Evolutionary conservation across 1,139 yeast species (phyloP).

Genomic region (Hemisphaericaspora xylofermentans): DNA sequence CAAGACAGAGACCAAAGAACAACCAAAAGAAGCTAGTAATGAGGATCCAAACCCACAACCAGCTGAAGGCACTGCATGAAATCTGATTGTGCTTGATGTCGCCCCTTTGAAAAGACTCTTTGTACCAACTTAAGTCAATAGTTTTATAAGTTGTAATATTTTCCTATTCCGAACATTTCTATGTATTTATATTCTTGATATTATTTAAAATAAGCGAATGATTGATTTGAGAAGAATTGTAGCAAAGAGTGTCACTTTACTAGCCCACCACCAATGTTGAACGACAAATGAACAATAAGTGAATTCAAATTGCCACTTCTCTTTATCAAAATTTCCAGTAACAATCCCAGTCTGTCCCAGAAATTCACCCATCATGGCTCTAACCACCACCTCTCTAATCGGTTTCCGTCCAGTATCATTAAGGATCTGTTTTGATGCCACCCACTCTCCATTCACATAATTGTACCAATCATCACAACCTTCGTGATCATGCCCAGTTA

Average conservation of each 20-base stretch:
- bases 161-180: too few relatives aligned
- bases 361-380: conserved; percentile 95
- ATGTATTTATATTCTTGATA: too few relatives aligned
- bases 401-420: conserved; percentile 27
- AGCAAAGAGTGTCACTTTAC: conserved; percentile 57
- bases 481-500: conserved; percentile 96
- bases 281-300: conserved; percentile 75
- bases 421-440: conserved; percentile 45
- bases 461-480: conserved; percentile 79
- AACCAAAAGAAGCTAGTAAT: conserved; percentile 3
- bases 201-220: conserved; percentile 7
- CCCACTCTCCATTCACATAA: conserved; percentile 50
- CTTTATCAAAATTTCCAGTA: conserved; percentile 58
- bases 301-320: conserved; percentile 66
- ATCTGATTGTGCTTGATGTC: too few relatives aligned
- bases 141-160: too few relatives aligned
- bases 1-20: conserved; percentile 9
- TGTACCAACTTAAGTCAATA: neutral
- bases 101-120: too few relatives aligned
- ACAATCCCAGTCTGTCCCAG: conserved; percentile 86
- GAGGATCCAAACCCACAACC: conserved; percentile 5
- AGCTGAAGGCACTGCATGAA: neutral
- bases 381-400: conserved; percentile 78
- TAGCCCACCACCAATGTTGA: conserved; percentile 97
- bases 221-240: conserved; percentile 42